phyloP scores from a whole-genome alignment of 2,329 filamentous ascomycete species.

The Pseudogymnoascus sp. region DNA sequence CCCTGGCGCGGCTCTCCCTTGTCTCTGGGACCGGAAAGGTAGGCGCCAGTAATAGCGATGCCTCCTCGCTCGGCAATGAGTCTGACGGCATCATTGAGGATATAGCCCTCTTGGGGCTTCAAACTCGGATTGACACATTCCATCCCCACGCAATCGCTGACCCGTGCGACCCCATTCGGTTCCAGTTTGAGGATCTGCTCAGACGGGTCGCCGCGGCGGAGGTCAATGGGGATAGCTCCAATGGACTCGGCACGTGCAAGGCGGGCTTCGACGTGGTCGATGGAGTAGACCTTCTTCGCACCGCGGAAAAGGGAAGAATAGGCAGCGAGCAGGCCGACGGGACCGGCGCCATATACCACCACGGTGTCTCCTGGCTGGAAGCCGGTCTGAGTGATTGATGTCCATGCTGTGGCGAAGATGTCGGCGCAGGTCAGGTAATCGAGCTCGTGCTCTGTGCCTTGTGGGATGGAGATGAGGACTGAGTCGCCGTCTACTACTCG shows the following conservation, averaged over 20 bases:
- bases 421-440: conserved; percentile 49
- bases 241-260: conserved; percentile 53
- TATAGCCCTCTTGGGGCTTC: no score
- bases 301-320: conserved; percentile 54
- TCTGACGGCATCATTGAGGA: no score
- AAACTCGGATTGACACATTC: no score
- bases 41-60: no score
- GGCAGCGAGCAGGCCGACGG: conserved; percentile 58
- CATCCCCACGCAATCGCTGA: conserved; percentile 57
- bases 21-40: no score
- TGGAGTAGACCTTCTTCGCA: conserved; percentile 52
- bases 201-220: conserved; percentile 50
- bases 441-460: conserved; percentile 52
- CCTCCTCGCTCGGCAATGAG: no score
- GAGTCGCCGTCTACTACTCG: no score
- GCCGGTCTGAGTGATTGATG: conserved; percentile 44
- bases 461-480: no score
- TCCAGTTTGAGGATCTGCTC: conserved; percentile 52
- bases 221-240: conserved; percentile 52
- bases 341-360: conserved; percentile 56
- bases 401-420: conserved; percentile 45
- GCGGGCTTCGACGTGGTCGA: conserved; percentile 54
- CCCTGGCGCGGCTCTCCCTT: no score
- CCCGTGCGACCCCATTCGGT: conserved; percentile 53
- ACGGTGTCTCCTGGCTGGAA: conserved; percentile 55